A percentile compares a stretch with the other conserved stretches of the same genome.
These are phyloP conservation scores for Adansonia madagascariensis DNA, from an alignment of 441 rosid genomes.

Conservation along the genomic window DNA sequence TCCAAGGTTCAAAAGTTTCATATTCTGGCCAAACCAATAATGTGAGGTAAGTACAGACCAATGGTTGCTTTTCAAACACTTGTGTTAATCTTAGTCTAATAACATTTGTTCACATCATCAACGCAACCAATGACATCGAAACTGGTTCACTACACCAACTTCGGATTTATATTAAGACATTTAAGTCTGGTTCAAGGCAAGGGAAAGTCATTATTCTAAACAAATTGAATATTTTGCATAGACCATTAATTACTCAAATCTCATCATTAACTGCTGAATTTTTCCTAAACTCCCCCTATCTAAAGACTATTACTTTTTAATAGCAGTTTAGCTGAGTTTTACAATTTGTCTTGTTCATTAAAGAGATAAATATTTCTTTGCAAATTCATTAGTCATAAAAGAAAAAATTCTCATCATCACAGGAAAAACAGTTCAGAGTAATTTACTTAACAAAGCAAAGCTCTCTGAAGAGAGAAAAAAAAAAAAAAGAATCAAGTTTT, in stretches of 20 bases:
- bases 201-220: background rate
- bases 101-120: too few relatives aligned
- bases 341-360: background rate
- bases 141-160: too few relatives aligned
- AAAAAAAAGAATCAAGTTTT: background rate
- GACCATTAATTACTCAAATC: background rate
- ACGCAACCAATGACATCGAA: too few relatives aligned
- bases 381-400: background rate
- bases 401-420: too few relatives aligned
- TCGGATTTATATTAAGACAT: too few relatives aligned
- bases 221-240: background rate
- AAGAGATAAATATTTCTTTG: background rate
- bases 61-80: too few relatives aligned
- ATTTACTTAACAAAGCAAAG: background rate
- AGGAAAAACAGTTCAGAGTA: too few relatives aligned
- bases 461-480: background rate
- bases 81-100: too few relatives aligned
- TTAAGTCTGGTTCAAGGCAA: background rate
- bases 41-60: background rate
- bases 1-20: constrained; percentile 3
- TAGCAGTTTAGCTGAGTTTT: background rate
- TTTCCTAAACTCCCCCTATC: background rate
- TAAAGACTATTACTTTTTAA: background rate
- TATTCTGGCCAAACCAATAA: background rate
- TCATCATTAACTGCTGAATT: constrained; percentile 2